Percentiles rank a stretch among this genome's conserved stretches.
phyloP scores from a whole-genome alignment of 371 early-diverging fungal species.

The Mortierella sp. region DNA sequence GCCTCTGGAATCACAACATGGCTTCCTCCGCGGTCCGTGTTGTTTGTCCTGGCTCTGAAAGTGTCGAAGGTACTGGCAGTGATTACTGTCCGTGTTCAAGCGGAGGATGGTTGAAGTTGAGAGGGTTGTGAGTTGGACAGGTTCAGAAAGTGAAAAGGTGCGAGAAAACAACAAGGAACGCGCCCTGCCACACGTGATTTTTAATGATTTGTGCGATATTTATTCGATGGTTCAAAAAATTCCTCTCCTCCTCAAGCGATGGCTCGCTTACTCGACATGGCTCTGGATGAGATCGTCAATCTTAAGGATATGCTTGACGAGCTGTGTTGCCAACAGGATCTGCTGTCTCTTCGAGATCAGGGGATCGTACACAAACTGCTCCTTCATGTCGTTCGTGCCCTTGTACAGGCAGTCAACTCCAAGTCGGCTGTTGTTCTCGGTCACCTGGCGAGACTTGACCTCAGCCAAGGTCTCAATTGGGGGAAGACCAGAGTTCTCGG shows the following conservation, averaged over 20 bases:
- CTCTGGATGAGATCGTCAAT: conserved; percentile 92
- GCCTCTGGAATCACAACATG: conserved; percentile 10
- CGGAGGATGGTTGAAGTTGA: background rate
- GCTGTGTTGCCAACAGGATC: conserved; percentile 97
- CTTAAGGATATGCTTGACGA: conserved; percentile 98
- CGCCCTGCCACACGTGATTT: conserved; percentile 2
- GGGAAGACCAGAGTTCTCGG: conserved; percentile 98
- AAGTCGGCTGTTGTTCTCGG: conserved; percentile 86
- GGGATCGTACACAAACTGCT: conserved; percentile 98
- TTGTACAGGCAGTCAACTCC: conserved; percentile 98
- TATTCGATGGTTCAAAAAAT: background rate
- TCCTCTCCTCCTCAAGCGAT: background rate
- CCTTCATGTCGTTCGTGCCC: conserved; percentile 98
- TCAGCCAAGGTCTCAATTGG: conserved; percentile 96
- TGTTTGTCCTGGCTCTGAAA: background rate
- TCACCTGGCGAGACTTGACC: conserved; percentile 94
- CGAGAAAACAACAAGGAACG: background rate
- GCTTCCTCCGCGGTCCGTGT: background rate
- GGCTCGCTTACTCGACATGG: conserved; percentile 24
- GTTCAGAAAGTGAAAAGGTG: no score
- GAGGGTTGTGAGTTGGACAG: background rate
- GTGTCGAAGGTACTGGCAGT: background rate
- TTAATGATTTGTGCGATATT: background rate
- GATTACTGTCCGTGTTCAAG: background rate
- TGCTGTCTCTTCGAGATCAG: conserved; percentile 99